Evolutionary conservation across 2,329 filamentous ascomycete species (phyloP), one percentile per base, ranked within the genome.

Genomic region (Penicillium sclerotigenum): DNA sequence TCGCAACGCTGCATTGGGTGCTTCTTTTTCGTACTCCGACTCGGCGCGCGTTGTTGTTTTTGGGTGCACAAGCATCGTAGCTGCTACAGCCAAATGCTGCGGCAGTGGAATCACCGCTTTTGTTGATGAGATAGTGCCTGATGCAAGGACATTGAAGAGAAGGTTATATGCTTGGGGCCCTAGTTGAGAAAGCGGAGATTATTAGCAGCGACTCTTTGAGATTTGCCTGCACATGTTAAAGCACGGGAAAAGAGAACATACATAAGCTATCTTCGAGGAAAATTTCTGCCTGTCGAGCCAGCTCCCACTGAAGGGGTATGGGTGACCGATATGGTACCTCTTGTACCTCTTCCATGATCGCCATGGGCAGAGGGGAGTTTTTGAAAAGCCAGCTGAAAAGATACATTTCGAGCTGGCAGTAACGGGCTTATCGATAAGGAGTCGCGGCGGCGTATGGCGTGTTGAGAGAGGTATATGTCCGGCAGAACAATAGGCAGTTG

Each of bases 31-130:
- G 20, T 88, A 85, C 13, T 76, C 67, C 9, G 84, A 83, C 28
- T 81, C 80, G 4, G 87, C 82, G 47, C 89, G 85, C 3, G 87
- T 94, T 1, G 92, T 97, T 61, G 89, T 84, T 24, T 79, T 76
- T 0, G 93, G 93, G 67, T 96, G 91, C 14, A 94, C 83, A n/a
- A 87, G 74, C n/a, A 97, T 79, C 1, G 90, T 94, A 41, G 82
- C 85, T n/a, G 91, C 81, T 9, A 97, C 79, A 8, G 89, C 87
- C 24, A 97, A 79, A 61, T 93, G 87, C 54, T 84, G 83, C 0
- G 88, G 81, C 2, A 88, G 84, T 1, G 93, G 89, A 18, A 91
- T 75, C 56, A 82, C 83, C 11, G 83, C 82, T 0, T 84, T 78
- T 31, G 74, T 75, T 11, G 68, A 67, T 72, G 66, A 70, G 67